Evolutionary conservation across 441 rosid species (phyloP), one percentile per base, ranked within the genome.

Genomic region (Populus hybrid): DNA sequence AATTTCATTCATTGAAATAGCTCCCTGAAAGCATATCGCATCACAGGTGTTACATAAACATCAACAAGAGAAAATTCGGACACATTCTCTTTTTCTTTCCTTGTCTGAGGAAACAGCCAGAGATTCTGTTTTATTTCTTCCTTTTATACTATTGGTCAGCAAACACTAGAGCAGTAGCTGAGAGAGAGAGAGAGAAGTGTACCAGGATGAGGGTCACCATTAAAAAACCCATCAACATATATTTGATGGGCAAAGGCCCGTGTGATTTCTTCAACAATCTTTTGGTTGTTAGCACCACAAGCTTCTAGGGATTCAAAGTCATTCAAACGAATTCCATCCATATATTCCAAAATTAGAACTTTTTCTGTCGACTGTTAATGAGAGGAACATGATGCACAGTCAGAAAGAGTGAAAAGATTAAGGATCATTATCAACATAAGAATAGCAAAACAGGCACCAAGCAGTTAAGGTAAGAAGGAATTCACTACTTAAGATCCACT

Each of bases 181-280:
- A 64, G 38, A 28, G 30, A 28, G 30, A 28, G 30, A 28, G 30
- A 28, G 30, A 28, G 72, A 74, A 54, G 79, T 59, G 36, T 88
- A 95, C 99, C 98, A 24, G 99, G 98, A 90, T 93, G 99, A 81
- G 99, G 99, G 82, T 96, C 99, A 5, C 99, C 99, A 82, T 96
- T 96, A 78, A 96, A 96, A 85, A 94, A 91, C 10, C 98, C 98
- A 89, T 96, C 99, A 71, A 94, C 88, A 87, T 90, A 96, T 84
- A 96, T 96, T 85, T 94, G 98, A 86, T 94, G 97, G 74, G 97
- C 98, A 88, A 93, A 96, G 73, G 99, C 99, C 73, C 97, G 96
- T 65, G 98, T 96, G 76, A 94, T 96, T 90, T 94, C 99, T 88
- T 96, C 98, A 73, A 93, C 90, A 24, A 96, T 78, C 81, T 86